Evolutionary conservation across 768 basidiomycete genomes (phyloP).

Genomic region (Psilocybe azurescens): DNA sequence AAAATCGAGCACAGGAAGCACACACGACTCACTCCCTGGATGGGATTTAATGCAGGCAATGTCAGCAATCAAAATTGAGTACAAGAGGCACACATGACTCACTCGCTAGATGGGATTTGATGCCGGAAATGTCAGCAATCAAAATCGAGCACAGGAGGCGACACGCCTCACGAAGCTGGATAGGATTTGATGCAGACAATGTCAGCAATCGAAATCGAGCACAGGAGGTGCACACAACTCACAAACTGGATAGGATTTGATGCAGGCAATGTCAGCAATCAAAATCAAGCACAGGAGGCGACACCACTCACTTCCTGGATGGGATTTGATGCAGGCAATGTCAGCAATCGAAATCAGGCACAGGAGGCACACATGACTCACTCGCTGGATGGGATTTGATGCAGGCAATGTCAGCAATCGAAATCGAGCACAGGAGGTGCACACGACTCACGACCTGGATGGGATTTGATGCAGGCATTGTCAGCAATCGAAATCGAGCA

Average conservation of each 20-base stretch:
- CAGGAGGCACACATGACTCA: not conserved
- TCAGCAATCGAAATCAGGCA: slow-evolving; percentile 4
- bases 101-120: too few relatives aligned
- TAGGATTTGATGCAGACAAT: too few relatives aligned
- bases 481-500: slow-evolving; percentile 5
- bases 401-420: not conserved
- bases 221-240: not conserved
- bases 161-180: too few relatives aligned
- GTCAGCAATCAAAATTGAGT: too few relatives aligned
- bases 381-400: not conserved
- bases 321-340: not conserved
- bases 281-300: not conserved
- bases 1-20: too few relatives aligned
- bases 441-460: too few relatives aligned
- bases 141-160: too few relatives aligned
- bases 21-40: too few relatives aligned
- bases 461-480: too few relatives aligned
- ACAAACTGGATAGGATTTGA: not conserved
- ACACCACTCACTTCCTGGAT: not conserved
- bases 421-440: not conserved
- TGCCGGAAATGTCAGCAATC: too few relatives aligned
- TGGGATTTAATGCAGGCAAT: too few relatives aligned
- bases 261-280: not conserved
- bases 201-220: slow-evolving; percentile 6
- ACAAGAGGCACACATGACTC: too few relatives aligned